Conservation (phyloP, 345 rosid genomes). For the Populus nigra region DNA sequence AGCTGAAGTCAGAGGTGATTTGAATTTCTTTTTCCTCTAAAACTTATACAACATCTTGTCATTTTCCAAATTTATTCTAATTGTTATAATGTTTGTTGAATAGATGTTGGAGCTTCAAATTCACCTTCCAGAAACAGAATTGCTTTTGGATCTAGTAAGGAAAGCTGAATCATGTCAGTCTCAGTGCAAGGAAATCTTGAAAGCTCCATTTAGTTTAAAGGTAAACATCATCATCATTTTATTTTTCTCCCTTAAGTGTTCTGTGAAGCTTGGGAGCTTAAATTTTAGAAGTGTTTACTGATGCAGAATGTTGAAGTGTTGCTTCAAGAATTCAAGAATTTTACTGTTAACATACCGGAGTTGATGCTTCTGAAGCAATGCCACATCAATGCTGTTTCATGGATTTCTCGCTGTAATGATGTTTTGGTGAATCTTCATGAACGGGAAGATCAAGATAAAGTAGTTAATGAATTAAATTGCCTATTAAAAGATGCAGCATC, state of each 20-base stretch:
- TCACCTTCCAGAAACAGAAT: constrained; percentile 56
- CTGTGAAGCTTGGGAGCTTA: background rate
- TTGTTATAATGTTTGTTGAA: constrained; percentile 18
- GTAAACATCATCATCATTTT: constrained; percentile 29
- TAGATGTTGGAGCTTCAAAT: constrained; percentile 75
- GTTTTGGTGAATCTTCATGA: constrained; percentile 48
- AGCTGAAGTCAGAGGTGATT: constrained; percentile 76
- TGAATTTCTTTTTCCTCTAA: constrained; percentile 9
- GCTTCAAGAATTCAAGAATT: constrained; percentile 51
- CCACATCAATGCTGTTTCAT: constrained; percentile 47
- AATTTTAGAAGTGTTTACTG: constrained; percentile 10
- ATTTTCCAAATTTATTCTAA: constrained; percentile 12
- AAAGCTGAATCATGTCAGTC: constrained; percentile 59
- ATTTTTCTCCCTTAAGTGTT: background rate
- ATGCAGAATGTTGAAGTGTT: constrained; percentile 61
- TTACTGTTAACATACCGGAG: constrained; percentile 59
- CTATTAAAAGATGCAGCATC: constrained; percentile 62
- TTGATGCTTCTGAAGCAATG: constrained; percentile 67
- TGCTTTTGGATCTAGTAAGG: constrained; percentile 47
- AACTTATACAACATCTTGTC: background rate
- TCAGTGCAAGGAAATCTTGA: constrained; percentile 50
- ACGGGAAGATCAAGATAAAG: constrained; percentile 55
- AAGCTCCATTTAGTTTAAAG: constrained; percentile 51
- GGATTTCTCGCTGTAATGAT: constrained; percentile 54
- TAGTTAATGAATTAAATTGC: constrained; percentile 58